Evolutionary conservation across 2,329 filamentous ascomycete genomes (phyloP).

Genomic region (Leptographium lundbergii): DNA sequence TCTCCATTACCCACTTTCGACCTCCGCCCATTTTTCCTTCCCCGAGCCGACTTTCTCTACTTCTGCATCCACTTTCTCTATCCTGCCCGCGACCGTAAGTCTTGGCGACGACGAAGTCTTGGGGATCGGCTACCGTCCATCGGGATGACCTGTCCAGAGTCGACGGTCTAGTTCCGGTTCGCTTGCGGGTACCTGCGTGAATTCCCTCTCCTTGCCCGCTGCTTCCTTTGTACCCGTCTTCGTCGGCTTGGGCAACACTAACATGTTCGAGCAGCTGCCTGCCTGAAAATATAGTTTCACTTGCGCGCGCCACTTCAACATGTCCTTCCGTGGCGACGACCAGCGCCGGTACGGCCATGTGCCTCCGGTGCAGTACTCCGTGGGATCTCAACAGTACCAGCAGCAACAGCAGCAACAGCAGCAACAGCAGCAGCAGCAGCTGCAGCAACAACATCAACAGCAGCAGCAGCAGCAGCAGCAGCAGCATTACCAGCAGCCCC

Average conservation of each 20-base stretch:
- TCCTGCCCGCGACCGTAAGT: background rate
- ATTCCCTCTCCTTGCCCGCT: background rate
- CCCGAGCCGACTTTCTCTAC: background rate
- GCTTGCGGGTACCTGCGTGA: background rate
- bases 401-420: slow-evolving; percentile 3
- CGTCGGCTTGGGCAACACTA: background rate
- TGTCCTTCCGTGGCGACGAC: slow-evolving; percentile 53
- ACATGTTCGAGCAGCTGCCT: background rate
- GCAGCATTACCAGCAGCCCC: background rate
- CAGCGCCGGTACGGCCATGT: slow-evolving; percentile 54
- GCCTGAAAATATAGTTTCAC: background rate
- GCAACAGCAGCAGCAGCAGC: background rate
- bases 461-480: slow-evolving; percentile 2
- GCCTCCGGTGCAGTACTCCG: slow-evolving; percentile 51
- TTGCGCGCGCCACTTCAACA: slow-evolving; percentile 18
- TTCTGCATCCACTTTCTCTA: background rate
- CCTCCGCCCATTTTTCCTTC: background rate
- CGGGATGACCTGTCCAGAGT: background rate
- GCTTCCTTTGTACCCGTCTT: background rate
- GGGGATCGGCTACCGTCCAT: background rate
- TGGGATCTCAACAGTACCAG: slow-evolving; percentile 25
- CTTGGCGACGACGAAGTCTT: background rate
- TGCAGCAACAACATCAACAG: slow-evolving; percentile 15
- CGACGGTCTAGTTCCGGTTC: background rate
- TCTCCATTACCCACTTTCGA: background rate